Percentiles rank a stretch among this genome's conserved stretches.
Conservation (phyloP, 2,329 filamentous ascomycete genomes). For the Ilyonectria destructans region DNA sequence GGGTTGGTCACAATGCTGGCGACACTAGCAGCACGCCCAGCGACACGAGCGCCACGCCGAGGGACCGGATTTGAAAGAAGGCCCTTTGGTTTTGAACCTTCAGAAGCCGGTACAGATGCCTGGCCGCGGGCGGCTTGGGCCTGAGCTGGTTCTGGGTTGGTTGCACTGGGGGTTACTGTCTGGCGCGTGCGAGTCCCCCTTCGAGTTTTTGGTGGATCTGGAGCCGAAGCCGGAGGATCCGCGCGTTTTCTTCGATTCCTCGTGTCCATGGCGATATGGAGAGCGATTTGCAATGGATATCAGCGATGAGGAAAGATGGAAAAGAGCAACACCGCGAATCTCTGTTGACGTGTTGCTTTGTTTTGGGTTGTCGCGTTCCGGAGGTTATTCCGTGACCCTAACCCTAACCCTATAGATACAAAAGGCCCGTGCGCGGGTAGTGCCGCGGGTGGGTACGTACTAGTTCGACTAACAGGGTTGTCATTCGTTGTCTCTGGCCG, state of each 20-base stretch:
- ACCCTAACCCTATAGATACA: constrained; percentile 44
- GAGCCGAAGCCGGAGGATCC: constrained; percentile 23
- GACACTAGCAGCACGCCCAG: constrained; percentile 10
- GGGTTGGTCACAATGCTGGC: constrained; percentile 43
- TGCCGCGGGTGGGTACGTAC: background rate
- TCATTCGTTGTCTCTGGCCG: constrained; percentile 24
- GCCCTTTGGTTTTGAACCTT: constrained; percentile 20
- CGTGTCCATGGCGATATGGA: constrained; percentile 39
- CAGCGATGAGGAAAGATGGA: background rate
- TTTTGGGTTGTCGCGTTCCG: constrained; percentile 27
- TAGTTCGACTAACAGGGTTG: background rate
- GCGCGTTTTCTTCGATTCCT: constrained; percentile 35
- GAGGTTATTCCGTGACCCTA: constrained; percentile 4
- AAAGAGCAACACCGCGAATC: background rate
- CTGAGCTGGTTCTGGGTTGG: constrained; percentile 8
- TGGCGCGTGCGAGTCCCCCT: constrained; percentile 39
- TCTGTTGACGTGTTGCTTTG: constrained; percentile 14
- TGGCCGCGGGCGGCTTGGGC: constrained; percentile 12
- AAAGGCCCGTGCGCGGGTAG: constrained; percentile 26
- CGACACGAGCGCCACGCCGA: constrained; percentile 45
- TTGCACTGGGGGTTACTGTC: constrained; percentile 13
- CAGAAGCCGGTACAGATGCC: constrained; percentile 3
- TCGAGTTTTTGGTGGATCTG: constrained; percentile 10
- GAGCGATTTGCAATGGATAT: background rate
- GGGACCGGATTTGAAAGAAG: constrained; percentile 35